A percentile compares a stretch with the other conserved stretches of the same genome.
These are phyloP conservation scores for Pholiota microspora DNA, from an alignment of 768 basidiomycete species.

Conservation along the genomic window DNA sequence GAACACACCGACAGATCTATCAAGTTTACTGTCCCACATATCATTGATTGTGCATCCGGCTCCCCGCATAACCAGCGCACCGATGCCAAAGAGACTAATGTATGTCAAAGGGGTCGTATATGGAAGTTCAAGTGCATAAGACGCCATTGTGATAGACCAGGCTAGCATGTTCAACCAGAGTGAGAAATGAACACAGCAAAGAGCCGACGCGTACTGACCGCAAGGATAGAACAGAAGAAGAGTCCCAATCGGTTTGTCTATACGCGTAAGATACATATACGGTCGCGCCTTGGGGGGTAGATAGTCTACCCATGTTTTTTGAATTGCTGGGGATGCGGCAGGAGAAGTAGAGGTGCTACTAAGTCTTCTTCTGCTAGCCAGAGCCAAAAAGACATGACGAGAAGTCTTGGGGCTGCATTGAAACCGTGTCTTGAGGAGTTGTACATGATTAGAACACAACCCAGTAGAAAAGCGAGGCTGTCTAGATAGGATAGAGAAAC, in stretches of 20 bases:
- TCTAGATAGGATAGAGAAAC: not conserved
- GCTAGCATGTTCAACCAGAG: slow-evolving; percentile 46
- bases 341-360: not conserved
- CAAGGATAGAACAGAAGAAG: slow-evolving; percentile 92
- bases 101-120: slow-evolving; percentile 70
- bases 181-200: slow-evolving; percentile 1
- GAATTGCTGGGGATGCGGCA: not conserved
- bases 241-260: slow-evolving; percentile 97
- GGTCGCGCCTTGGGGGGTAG: slow-evolving; percentile 62
- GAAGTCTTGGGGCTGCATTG: not conserved
- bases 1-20: slow-evolving; percentile 81
- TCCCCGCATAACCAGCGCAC: slow-evolving; percentile 94
- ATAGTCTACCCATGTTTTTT: slow-evolving; percentile 63
- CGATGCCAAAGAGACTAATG: slow-evolving; percentile 80
- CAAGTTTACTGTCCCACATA: slow-evolving; percentile 94
- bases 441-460: not conserved
- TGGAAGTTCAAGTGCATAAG: slow-evolving; percentile 73
- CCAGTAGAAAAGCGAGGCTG: not conserved
- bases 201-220: slow-evolving; percentile 48
- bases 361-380: not conserved
- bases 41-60: slow-evolving; percentile 99
- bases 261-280: slow-evolving; percentile 81
- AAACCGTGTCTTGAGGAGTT: not conserved
- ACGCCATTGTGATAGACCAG: slow-evolving; percentile 98
- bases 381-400: not conserved